Percentiles rank a stretch among this genome's conserved stretches.
Evolutionary conservation across 2,329 filamentous ascomycete genomes (phyloP).

Genomic region (Fusarium hainanense): DNA sequence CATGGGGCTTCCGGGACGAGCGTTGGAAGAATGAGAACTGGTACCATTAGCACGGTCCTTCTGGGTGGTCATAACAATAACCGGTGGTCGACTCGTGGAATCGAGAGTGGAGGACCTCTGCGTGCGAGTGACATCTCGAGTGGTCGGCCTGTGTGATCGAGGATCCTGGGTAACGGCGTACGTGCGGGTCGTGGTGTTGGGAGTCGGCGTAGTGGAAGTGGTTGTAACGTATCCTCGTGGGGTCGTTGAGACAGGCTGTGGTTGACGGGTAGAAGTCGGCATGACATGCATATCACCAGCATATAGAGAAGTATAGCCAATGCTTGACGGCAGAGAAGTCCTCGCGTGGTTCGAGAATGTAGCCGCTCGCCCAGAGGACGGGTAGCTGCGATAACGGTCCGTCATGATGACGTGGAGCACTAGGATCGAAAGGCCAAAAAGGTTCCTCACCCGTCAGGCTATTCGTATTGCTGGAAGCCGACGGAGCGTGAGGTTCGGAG

Average conservation of each 20-base stretch:
- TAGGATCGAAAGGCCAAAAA: constrained; percentile 12
- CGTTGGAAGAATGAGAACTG: constrained; percentile 54
- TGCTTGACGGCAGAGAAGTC: constrained; percentile 63
- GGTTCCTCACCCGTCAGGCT: constrained; percentile 20
- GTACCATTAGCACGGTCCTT: constrained; percentile 55
- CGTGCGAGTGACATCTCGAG: constrained; percentile 59
- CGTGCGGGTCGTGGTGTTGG: constrained; percentile 62
- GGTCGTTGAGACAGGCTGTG: constrained; percentile 47
- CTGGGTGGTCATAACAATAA: constrained; percentile 68
- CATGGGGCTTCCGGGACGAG: constrained; percentile 58
- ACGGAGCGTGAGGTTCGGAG: constrained; percentile 7
- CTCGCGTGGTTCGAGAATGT: constrained; percentile 62
- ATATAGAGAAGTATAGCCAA: constrained; percentile 63
- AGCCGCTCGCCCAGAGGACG: constrained; percentile 57
- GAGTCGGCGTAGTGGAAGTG: constrained; percentile 50
- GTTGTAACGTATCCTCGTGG: constrained; percentile 50
- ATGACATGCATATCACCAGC: constrained; percentile 66
- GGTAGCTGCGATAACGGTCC: constrained; percentile 58
- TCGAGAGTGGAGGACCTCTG: constrained; percentile 65
- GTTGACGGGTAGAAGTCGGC: constrained; percentile 52
- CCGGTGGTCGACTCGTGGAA: constrained; percentile 59
- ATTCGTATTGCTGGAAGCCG: constrained; percentile 16
- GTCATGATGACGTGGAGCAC: constrained; percentile 54
- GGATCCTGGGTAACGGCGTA: constrained; percentile 68
- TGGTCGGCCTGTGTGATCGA: constrained; percentile 58